A percentile compares a stretch with the other conserved stretches of the same genome.
Conservation (phyloP, 805 yeast genomes). For the Metschnikowia cerradonensis region DNA sequence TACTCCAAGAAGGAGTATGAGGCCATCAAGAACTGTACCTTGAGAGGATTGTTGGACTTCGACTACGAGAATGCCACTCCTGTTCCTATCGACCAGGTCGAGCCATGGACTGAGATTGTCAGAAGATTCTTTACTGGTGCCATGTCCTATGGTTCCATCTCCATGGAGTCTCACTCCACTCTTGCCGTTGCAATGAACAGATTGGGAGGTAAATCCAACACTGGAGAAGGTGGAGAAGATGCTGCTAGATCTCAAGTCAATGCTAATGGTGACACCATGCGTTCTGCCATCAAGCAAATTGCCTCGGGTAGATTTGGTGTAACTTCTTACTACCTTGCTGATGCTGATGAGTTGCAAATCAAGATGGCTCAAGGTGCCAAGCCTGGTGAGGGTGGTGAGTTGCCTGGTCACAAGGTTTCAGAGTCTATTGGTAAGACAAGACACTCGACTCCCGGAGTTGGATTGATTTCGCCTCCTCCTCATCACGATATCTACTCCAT, state of each 20-base stretch:
- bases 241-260: constrained; percentile 78
- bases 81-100: constrained; percentile 95
- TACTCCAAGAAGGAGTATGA: constrained; percentile 88
- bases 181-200: constrained; percentile 98
- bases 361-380: constrained; percentile 99
- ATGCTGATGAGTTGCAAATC: constrained; percentile 96
- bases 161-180: constrained; percentile 97
- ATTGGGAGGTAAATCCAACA: constrained; percentile 94
- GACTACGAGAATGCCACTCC: constrained; percentile 68
- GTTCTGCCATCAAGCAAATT: constrained; percentile 97
- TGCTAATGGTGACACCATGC: constrained; percentile 93
- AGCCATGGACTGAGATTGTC: constrained; percentile 99
- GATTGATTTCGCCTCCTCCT: constrained; percentile 96
- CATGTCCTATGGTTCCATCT: constrained; percentile 97
- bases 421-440: constrained; percentile 87
- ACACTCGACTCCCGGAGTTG: constrained; percentile 95
- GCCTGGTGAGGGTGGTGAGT: constrained; percentile 99
- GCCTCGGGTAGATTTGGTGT: constrained; percentile 99
- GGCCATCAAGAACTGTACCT: constrained; percentile 87
- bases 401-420: constrained; percentile 91
- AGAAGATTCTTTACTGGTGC: constrained; percentile 99
- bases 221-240: constrained; percentile 99
- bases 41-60: constrained; percentile 90
- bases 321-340: constrained; percentile 88
- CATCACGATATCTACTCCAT: constrained; percentile 98